Conservation (phyloP, 176 grass and related monocot genomes). For the Aegilops tauschii region DNA sequence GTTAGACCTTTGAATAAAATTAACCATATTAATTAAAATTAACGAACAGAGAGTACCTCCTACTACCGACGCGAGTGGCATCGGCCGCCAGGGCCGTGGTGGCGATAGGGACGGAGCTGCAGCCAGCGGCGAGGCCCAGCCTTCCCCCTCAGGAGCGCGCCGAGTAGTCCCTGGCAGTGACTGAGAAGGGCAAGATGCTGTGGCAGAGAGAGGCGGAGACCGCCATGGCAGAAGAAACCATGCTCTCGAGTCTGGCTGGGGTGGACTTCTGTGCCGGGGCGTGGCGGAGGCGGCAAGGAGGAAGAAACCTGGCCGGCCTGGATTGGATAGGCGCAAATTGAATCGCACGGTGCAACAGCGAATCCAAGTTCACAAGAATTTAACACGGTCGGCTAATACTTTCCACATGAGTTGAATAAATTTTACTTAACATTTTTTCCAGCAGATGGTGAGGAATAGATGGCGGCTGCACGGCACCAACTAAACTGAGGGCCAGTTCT, state of each 20-base stretch:
- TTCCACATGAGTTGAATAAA: too few relatives aligned
- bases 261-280: not conserved
- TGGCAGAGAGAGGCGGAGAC: not conserved
- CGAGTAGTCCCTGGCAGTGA: not conserved
- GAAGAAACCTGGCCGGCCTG: not conserved
- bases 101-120: not conserved
- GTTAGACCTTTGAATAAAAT: not conserved
- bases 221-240: not conserved
- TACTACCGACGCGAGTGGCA: not conserved
- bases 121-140: not conserved
- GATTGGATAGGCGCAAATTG: too few relatives aligned
- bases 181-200: not conserved
- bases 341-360: too few relatives aligned
- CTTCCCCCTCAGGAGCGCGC: not conserved
- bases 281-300: not conserved
- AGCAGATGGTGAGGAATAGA: too few relatives aligned
- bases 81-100: not conserved
- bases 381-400: too few relatives aligned
- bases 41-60: slow-evolving; percentile 18
- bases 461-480: too few relatives aligned
- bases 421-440: too few relatives aligned
- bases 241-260: not conserved
- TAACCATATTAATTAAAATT: not conserved
- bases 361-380: too few relatives aligned
- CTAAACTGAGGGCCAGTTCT: too few relatives aligned